Base-by-base conservation (phyloP, 305 asterid genomes). In the Fraxinus xanthoxyloides region DNA sequence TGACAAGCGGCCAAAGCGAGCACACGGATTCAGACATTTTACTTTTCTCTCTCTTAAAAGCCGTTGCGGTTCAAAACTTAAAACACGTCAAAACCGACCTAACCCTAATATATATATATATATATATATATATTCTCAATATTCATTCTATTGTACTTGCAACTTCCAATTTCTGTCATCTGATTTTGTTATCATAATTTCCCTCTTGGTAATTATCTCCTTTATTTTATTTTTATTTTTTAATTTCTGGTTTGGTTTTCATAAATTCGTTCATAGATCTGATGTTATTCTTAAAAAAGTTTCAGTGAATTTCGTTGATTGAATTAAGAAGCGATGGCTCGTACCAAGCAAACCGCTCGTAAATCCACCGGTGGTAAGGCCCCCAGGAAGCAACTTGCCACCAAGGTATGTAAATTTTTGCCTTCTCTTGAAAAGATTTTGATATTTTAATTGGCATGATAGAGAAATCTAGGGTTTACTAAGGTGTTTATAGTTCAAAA, bases 281-380 rank as follows among this genome's bases (percentile, higher is more conserved):
- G 28, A 21, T 2, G 17, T 61, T 61, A 0, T 2, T 63, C 31
- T 63, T 35, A 35, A 35, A 35, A 35, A 0, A 17, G 6, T 2
- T 74, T 31, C 73, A 74, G 80, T 46, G 77, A 79, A 26, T 72
- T 72, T 3, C 28, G 12, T 67, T 12, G 13, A 2, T 75, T 79
- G 70, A 77, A 23, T 72, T 38, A 23, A 59, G 35, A 46, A 88
- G 40, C 48, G 0, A 91, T 91, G 94, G 94, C 94, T 21, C 94
- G 94, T 88, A 91, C 94, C 0, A 91, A 91, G 91, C 94, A 91
- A 63, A 91, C 94, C 8, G 93, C 93, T 26, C 90, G 93, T 23
- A 88, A 90, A 79, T 90, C 93, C 0, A 88, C 92, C 70, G 93
- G 92, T 9, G 92, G 92, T 36, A 90, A 90, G 83, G 93, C 92